Conservation (phyloP, 2,329 filamentous ascomycete species). For the Taxawa tesnikishii region DNA sequence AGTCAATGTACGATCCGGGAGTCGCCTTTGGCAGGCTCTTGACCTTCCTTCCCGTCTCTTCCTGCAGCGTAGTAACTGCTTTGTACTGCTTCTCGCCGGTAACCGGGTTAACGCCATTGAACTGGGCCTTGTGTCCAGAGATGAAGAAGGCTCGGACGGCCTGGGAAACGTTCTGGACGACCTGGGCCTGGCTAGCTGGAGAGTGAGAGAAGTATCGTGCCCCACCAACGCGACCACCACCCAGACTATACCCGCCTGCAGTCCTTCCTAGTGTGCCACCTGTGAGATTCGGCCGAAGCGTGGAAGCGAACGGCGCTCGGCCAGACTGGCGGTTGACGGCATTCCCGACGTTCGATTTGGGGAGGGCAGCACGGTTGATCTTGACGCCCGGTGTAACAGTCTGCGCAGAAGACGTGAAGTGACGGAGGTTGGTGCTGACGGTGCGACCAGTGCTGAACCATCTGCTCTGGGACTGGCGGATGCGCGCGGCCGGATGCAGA, state of each 20-base stretch:
- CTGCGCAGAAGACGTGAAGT: conserved; percentile 36
- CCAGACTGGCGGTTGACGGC: conserved; percentile 53
- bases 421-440: conserved; percentile 31
- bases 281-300: conserved; percentile 83
- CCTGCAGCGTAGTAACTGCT: conserved; percentile 59
- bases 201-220: conserved; percentile 83
- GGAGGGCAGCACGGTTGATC: conserved; percentile 37
- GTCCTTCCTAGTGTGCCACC: conserved; percentile 75
- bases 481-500: conserved; percentile 47
- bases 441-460: conserved; percentile 45
- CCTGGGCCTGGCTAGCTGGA: conserved; percentile 74
- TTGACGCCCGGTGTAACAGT: conserved; percentile 25
- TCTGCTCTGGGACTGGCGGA: conserved; percentile 52
- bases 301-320: conserved; percentile 74
- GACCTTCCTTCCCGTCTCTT: conserved; percentile 59
- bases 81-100: conserved; percentile 71
- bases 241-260: conserved; percentile 72
- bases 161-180: conserved; percentile 89
- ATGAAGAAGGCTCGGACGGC: conserved; percentile 85
- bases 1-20: conserved; percentile 79
- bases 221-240: conserved; percentile 56
- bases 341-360: conserved; percentile 42
- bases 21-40: conserved; percentile 41
- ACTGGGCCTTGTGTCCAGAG: conserved; percentile 79
- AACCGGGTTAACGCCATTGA: conserved; percentile 58